A percentile compares a stretch with the other conserved stretches of the same genome.
These are phyloP conservation scores for Colletotrichum higginsianum DNA, from an alignment of 2,329 filamentous ascomycete genomes.

Conservation along the genomic window DNA sequence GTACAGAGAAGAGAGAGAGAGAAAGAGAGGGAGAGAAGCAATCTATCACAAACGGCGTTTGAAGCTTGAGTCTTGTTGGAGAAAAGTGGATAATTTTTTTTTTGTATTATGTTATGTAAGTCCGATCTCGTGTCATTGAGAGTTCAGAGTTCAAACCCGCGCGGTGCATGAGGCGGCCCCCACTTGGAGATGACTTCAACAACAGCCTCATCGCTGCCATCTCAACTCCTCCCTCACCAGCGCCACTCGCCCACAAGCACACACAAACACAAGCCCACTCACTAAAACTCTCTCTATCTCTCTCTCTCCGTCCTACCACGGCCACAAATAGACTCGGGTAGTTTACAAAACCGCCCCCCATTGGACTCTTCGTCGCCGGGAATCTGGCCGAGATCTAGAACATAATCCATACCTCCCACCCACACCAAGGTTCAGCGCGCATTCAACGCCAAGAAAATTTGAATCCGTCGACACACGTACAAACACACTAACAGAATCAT, in stretches of 20 bases:
- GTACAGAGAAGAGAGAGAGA: background rate
- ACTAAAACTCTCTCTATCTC: too few relatives aligned
- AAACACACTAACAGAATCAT: conserved; percentile 46
- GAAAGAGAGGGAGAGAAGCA: background rate
- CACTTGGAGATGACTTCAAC: conserved; percentile 36
- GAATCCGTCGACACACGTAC: background rate
- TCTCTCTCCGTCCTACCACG: background rate
- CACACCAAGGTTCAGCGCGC: background rate
- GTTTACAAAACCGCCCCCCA: background rate
- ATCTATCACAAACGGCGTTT: conserved; percentile 34
- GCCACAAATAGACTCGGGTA: too few relatives aligned
- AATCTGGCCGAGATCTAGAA: background rate
- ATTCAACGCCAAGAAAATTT: background rate
- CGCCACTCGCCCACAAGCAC: background rate
- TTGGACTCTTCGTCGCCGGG: background rate
- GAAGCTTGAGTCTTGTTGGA: conserved; percentile 31
- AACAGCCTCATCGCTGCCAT: background rate
- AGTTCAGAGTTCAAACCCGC: conserved; percentile 17
- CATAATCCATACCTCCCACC: background rate
- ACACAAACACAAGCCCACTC: too few relatives aligned
- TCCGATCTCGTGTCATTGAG: conserved; percentile 9
- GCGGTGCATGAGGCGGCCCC: conserved; percentile 2
- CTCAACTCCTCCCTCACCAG: background rate
- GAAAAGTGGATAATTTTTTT: conserved; percentile 29
- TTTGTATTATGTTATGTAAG: too few relatives aligned